Base-by-base conservation (phyloP, 129 eudicot species). In the Flaveria sonorensis region DNA sequence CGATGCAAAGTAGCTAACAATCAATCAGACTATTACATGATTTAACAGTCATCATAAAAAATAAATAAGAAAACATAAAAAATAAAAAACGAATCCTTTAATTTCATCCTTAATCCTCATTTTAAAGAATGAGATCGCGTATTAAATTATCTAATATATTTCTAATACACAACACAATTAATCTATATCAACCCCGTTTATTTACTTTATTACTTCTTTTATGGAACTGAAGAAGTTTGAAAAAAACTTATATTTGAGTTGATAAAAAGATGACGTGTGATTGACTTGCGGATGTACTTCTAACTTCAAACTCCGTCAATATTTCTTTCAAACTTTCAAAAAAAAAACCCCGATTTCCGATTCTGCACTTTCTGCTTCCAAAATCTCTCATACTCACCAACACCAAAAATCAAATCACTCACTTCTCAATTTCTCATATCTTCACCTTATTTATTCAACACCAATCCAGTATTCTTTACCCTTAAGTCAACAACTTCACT, bases 401-500 rank as follows among this genome's bases (percentile, higher is more conserved):
- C 68, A 7, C 69, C 5, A 36, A 6, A 36, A 36, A 36, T 36
- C 40, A 36, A 36, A 36, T 36, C 40, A 5, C 0, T 36, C 7
- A 5, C 40, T 36, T 36, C 7, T 36, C 40, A 36, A 36, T 36
- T 30, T 30, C 2, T 30, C 13, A 12, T 12, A 1, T 61, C 36
- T 14, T 13, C 6, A 26, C 19, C 68, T 61, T 63, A 6, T 15
- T 30, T 30, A 30, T 14, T n/a, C 46, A 13, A 15, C 16, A 24
- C 18, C 14, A 61, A 61, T 61, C 67, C 0, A 26, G 1, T 26
- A 10, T 26, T 24, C 7, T 61, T 13, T n/a, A n/a, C 6, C 7
- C 50, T 62, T 30, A 62, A 63, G 39, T 40, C 74, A 52, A 72
- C 47, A 39, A 61, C 62, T 73, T 50, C 5, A 51, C 68, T 79